These are phyloP conservation scores for Isabelozyma rhagii DNA, from an alignment of 805 yeast species.

Conservation along the genomic window DNA sequence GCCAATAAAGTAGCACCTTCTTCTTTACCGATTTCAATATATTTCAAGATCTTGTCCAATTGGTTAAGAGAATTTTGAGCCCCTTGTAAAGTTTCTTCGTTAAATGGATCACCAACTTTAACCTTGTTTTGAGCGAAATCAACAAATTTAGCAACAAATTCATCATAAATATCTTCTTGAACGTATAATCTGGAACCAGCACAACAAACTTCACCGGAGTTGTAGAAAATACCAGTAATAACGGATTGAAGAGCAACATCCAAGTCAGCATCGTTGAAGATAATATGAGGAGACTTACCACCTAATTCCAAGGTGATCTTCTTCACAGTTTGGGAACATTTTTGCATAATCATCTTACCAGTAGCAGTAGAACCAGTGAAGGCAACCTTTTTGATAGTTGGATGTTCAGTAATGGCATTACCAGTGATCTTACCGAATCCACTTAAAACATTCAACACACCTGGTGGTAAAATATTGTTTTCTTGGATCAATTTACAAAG, in stretches of 20 bases:
- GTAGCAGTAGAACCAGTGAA: conserved; percentile 94
- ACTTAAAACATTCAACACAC: conserved; percentile 82
- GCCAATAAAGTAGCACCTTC: conserved; percentile 83
- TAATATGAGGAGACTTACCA: conserved; percentile 92
- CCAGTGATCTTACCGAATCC: conserved; percentile 89
- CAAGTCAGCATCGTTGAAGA: conserved; percentile 81
- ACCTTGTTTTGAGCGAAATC: conserved; percentile 47
- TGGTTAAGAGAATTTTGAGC: conserved; percentile 86
- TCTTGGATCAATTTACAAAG: conserved; percentile 66
- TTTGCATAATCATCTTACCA: conserved; percentile 78
- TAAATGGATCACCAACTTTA: conserved; percentile 83
- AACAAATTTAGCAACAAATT: conserved; percentile 63
- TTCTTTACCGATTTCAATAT: conserved; percentile 69
- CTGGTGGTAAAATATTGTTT: conserved; percentile 82
- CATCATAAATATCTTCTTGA: conserved; percentile 81
- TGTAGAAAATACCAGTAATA: conserved; percentile 81
- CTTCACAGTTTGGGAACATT: conserved; percentile 78
- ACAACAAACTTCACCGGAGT: conserved; percentile 94
- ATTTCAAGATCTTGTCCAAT: conserved; percentile 71
- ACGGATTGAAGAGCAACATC: conserved; percentile 73
- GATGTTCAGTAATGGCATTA: conserved; percentile 72
- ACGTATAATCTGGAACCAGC: conserved; percentile 92
- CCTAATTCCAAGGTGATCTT: conserved; percentile 93
- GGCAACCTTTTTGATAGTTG: conserved; percentile 82
- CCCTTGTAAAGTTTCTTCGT: conserved; percentile 77